A percentile compares a stretch with the other conserved stretches of the same genome.
Evolutionary conservation across 2,329 filamentous ascomycete species (phyloP).

Genomic region (Botryotinia convoluta): DNA sequence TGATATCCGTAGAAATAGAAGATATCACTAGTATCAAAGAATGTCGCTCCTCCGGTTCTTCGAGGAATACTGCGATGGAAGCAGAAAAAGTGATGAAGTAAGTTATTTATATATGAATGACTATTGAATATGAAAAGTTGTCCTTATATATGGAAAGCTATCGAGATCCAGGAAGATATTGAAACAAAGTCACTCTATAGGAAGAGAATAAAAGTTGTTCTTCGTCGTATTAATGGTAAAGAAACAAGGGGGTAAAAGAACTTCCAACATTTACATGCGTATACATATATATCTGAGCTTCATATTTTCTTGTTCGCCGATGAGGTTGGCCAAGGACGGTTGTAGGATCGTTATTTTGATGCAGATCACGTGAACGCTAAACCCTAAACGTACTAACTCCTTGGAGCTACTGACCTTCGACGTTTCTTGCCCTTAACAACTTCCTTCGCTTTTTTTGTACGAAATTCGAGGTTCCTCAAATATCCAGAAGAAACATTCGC

Average conservation of each 20-base stretch:
- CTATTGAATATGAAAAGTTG: neutral
- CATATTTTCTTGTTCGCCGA: neutral
- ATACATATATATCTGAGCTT: neutral
- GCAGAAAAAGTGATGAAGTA: neutral
- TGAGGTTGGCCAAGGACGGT: neutral
- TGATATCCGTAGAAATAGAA: neutral
- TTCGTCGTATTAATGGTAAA: neutral
- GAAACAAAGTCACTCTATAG: neutral
- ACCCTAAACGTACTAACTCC: neutral
- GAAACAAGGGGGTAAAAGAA: neutral
- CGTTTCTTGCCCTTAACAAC: conserved; percentile 15
- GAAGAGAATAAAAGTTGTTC: neutral
- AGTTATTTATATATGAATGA: neutral
- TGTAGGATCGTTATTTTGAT: neutral
- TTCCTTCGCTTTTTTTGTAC: conserved; percentile 17
- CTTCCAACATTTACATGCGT: neutral
- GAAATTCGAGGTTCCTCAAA: conserved; percentile 14
- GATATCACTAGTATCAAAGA: neutral
- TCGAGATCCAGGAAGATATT: neutral
- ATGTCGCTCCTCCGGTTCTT: too few relatives aligned
- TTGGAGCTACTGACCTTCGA: conserved; percentile 10
- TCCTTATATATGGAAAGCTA: neutral
- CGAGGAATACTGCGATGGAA: neutral
- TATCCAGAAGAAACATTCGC: neutral
- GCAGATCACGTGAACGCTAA: neutral